Evolutionary conservation across 148 eudicot species (phyloP).

Genomic region (Euryodendron excelsum): DNA sequence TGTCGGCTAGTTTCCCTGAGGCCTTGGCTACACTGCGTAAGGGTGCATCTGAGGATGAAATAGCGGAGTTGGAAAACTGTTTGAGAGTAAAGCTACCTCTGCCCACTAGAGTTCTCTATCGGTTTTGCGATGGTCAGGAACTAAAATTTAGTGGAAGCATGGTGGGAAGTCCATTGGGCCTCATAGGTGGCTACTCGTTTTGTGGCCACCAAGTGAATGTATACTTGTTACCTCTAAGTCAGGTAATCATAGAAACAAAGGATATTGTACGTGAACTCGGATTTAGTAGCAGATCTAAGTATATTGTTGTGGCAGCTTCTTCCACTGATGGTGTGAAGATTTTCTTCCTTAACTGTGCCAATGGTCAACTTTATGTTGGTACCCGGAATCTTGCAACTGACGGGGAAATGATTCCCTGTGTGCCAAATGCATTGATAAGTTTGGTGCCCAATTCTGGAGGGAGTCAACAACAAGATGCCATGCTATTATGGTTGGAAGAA

Average conservation of each 20-base stretch:
- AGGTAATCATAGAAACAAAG: conserved; percentile 36
- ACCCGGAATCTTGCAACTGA: conserved; percentile 45
- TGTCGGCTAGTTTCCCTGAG: conserved; percentile 56
- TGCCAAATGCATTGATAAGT: conserved; percentile 52
- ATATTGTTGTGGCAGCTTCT: conserved; percentile 60
- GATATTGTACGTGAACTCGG: conserved; percentile 23
- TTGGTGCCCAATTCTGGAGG: conserved; percentile 27
- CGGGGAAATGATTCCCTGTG: conserved; percentile 89
- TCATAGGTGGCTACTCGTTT: conserved; percentile 82
- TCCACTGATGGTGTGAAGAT: conserved; percentile 32
- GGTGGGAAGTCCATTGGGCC: conserved; percentile 43
- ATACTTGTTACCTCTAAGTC: conserved; percentile 49
- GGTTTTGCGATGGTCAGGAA: conserved; percentile 86
- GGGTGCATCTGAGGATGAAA: conserved; percentile 79
- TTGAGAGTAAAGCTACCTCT: conserved; percentile 72
- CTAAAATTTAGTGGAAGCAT: conserved; percentile 11
- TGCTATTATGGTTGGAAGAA: conserved; percentile 94
- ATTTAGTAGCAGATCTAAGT: conserved; percentile 37
- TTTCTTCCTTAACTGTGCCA: conserved; percentile 63
- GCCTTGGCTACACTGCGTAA: conserved; percentile 54
- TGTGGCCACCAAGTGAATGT: conserved; percentile 62
- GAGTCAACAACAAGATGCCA: conserved; percentile 56
- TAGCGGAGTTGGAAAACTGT: conserved; percentile 51
- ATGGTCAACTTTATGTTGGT: conserved; percentile 74
- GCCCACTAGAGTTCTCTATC: conserved; percentile 74